A percentile compares a stretch with the other conserved stretches of the same genome.
Conservation (phyloP, 352 stramenopile genomes). For the Phytophthora pistaciae region DNA sequence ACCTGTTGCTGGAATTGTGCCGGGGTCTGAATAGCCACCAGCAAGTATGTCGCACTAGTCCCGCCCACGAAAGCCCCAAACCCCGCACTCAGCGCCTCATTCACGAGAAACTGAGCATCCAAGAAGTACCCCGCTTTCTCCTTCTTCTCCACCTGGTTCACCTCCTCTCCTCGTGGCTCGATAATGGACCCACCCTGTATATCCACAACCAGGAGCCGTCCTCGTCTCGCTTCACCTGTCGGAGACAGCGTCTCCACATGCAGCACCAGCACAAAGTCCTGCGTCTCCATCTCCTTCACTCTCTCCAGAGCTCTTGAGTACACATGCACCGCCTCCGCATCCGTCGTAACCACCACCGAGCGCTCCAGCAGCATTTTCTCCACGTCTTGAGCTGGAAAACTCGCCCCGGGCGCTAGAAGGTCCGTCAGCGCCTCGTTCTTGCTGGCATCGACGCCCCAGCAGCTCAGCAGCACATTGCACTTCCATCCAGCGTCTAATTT, state of each 20-base stretch:
- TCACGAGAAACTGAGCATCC: conserved; percentile 72
- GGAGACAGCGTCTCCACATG: conserved; percentile 50
- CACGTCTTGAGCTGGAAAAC: conserved; percentile 6
- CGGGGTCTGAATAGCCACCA: conserved; percentile 70
- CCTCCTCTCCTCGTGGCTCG: conserved; percentile 34
- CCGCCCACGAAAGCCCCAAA: conserved; percentile 65
- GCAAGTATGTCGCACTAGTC: conserved; percentile 52
- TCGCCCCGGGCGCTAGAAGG: conserved; percentile 10
- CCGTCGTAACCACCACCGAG: conserved; percentile 36
- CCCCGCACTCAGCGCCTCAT: conserved; percentile 43
- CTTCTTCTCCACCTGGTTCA: conserved; percentile 10
- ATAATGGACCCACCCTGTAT: conserved; percentile 60
- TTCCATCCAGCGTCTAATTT: neutral
- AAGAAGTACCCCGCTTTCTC: conserved; percentile 40
- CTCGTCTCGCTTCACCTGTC: conserved; percentile 37
- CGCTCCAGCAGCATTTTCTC: conserved; percentile 34
- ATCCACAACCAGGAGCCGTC: conserved; percentile 57
- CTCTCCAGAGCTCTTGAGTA: conserved; percentile 41
- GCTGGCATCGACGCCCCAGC: conserved; percentile 22
- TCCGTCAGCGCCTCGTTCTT: conserved; percentile 23
- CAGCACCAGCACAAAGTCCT: conserved; percentile 56
- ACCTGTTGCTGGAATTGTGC: conserved; percentile 76
- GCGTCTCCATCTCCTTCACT: conserved; percentile 16
- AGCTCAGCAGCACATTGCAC: conserved; percentile 37
- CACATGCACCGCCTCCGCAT: conserved; percentile 41